Evolutionary conservation across 2,329 filamentous ascomycete species (phyloP).

Genomic region (Phoma sp.): DNA sequence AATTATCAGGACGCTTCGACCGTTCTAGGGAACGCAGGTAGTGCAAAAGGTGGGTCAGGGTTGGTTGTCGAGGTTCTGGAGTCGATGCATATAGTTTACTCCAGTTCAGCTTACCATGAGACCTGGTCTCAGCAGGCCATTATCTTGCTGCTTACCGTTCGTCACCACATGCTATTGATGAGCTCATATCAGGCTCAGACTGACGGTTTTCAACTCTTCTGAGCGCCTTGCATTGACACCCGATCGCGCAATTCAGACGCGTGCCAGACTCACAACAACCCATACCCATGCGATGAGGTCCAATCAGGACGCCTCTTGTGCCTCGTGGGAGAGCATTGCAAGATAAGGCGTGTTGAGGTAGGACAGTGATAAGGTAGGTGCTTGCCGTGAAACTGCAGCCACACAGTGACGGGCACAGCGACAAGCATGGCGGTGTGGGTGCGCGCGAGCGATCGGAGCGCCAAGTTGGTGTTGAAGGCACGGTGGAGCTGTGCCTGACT

Average conservation of each 20-base stretch:
- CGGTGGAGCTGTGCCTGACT: conserved; percentile 17
- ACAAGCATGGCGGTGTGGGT: conserved; percentile 19
- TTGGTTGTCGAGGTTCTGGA: neutral
- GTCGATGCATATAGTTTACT: conserved; percentile 8
- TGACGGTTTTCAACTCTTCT: conserved; percentile 20
- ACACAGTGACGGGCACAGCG: conserved; percentile 12
- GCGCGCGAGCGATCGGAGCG: neutral
- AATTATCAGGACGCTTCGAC: conserved; percentile 31
- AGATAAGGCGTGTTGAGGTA: conserved; percentile 13
- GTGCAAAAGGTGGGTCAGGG: conserved; percentile 30
- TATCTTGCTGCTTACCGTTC: conserved; percentile 19
- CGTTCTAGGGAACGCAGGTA: conserved; percentile 17
- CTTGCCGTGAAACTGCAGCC: conserved; percentile 17
- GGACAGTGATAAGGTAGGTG: conserved; percentile 13
- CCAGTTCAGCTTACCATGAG: conserved; percentile 14
- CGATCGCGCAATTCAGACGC: conserved; percentile 17
- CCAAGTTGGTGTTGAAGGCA: conserved; percentile 13
- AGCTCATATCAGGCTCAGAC: conserved; percentile 21
- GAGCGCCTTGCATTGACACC: conserved; percentile 15
- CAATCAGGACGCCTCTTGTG: conserved; percentile 29
- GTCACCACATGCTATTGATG: conserved; percentile 26
- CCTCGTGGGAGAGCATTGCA: conserved; percentile 11
- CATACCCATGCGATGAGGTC: conserved; percentile 26
- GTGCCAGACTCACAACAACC: conserved; percentile 26
- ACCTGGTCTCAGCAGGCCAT: conserved; percentile 6